phyloP scores from a whole-genome alignment of 108 stramenopile genomes.

The Seminavis robusta region DNA sequence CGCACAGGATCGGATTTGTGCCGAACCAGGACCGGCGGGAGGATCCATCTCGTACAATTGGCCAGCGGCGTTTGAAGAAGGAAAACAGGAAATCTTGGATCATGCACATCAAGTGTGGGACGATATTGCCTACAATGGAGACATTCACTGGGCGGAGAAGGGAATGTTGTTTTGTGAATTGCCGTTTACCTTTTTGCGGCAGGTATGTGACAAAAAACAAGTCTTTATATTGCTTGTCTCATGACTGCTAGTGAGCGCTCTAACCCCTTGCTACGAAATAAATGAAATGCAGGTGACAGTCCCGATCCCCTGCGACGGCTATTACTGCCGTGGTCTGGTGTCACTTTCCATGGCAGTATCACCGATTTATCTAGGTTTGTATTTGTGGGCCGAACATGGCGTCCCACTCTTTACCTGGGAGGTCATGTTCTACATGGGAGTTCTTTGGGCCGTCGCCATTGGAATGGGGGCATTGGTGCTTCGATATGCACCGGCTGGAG shows the following conservation, averaged over 20 bases:
- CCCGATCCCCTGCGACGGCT: conserved; percentile 88
- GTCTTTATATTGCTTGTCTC: not conserved
- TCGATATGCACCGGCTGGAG: conserved; percentile 72
- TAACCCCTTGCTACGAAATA: not conserved
- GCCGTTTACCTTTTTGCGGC: conserved; percentile 72
- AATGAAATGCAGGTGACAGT: conserved; percentile 26
- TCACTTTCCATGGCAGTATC: conserved; percentile 68
- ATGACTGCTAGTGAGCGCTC: no score
- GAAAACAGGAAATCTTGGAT: conserved; percentile 46
- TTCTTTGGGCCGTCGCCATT: conserved; percentile 20
- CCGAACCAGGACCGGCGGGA: conserved; percentile 39
- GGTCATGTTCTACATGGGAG: conserved; percentile 20
- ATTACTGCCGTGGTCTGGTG: conserved; percentile 75
- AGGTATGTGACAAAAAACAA: conserved; percentile 52
- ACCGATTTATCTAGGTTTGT: conserved; percentile 73
- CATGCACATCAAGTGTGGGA: conserved; percentile 49
- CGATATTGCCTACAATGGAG: conserved; percentile 64
- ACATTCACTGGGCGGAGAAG: conserved; percentile 49
- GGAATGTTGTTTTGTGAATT: conserved; percentile 66
- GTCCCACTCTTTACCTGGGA: conserved; percentile 32
- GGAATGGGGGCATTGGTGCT: conserved; percentile 38
- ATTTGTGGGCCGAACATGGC: conserved; percentile 51
- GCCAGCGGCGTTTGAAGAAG: conserved; percentile 55
- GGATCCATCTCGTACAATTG: conserved; percentile 36
- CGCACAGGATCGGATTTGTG: conserved; percentile 61